These are phyloP conservation scores for Crithidia thermophila DNA, from an alignment of 208 protist species.

Conservation along the genomic window DNA sequence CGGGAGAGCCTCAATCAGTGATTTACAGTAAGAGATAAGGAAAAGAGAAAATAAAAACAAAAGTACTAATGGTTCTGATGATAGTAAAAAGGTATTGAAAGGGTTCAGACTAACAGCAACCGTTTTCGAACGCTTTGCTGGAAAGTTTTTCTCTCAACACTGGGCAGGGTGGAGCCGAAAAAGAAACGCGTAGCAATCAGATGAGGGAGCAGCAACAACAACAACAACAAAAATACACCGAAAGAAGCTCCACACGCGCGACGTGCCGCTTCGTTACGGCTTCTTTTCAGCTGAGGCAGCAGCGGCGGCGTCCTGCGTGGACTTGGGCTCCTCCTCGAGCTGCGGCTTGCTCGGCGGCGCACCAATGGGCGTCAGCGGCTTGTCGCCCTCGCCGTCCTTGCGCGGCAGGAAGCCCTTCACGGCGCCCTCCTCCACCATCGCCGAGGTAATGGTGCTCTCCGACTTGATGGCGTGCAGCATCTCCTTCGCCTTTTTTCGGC, in stretches of 20 bases:
- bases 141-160: too few relatives aligned
- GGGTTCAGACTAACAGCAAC: not conserved
- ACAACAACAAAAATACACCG: not conserved
- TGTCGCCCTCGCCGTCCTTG: conserved; percentile 20
- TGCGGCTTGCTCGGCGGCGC: conserved; percentile 5
- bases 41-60: too few relatives aligned
- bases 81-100: not conserved
- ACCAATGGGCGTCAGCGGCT: not conserved
- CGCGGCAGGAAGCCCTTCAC: conserved; percentile 42
- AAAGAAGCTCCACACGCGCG: too few relatives aligned
- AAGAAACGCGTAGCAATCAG: too few relatives aligned
- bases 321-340: conserved; percentile 1
- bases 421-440: conserved; percentile 39
- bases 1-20: too few relatives aligned
- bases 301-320: not conserved
- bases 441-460: conserved; percentile 43
- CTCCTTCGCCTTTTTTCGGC: conserved; percentile 43
- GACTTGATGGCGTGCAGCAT: conserved; percentile 45
- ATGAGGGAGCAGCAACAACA: too few relatives aligned
- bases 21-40: too few relatives aligned
- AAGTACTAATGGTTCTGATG: not conserved
- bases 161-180: too few relatives aligned
- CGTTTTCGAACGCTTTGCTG: too few relatives aligned
- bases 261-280: too few relatives aligned
- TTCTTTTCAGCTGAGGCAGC: not conserved